Percentiles rank a stretch among this genome's conserved stretches.
Evolutionary conservation across 1,284 basidiomycete species (phyloP).

Genomic region (Pseudozyma hubeiensis): DNA sequence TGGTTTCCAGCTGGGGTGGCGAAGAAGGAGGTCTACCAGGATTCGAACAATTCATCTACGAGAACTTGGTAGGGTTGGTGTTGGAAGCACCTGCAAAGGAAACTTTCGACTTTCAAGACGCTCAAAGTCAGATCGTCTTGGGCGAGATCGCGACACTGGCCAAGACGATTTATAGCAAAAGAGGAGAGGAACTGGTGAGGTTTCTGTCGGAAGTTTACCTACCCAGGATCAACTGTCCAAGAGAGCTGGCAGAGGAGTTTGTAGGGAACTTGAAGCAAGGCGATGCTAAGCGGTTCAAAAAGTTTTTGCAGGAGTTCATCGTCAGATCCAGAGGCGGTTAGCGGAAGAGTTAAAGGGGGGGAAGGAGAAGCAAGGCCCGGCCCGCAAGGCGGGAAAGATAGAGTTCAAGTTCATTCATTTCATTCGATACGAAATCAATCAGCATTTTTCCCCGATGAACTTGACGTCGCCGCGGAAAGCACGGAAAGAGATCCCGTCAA

Average conservation of each 20-base stretch:
- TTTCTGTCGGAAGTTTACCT: slow-evolving; percentile 85
- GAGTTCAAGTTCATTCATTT: no score
- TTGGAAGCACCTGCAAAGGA: slow-evolving; percentile 84
- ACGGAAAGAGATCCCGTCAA: no score
- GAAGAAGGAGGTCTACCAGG: slow-evolving; percentile 75
- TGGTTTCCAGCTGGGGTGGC: slow-evolving; percentile 81
- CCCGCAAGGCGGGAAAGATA: no score
- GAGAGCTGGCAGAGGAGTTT: slow-evolving; percentile 81
- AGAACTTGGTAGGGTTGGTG: slow-evolving; percentile 82
- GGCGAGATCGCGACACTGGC: slow-evolving; percentile 73
- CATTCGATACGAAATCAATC: no score
- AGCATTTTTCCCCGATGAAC: no score
- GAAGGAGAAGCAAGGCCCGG: no score
- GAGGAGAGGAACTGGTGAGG: slow-evolving; percentile 85
- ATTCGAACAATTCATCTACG: slow-evolving; percentile 93
- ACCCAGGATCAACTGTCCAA: slow-evolving; percentile 87
- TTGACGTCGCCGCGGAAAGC: no score
- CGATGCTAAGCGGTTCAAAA: slow-evolving; percentile 81
- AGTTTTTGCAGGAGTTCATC: slow-evolving; percentile 58
- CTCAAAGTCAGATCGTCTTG: slow-evolving; percentile 72
- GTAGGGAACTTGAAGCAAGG: slow-evolving; percentile 50
- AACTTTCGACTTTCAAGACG: slow-evolving; percentile 87
- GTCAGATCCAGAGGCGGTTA: slow-evolving; percentile 40
- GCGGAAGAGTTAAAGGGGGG: slow-evolving; percentile 2
- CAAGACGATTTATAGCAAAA: slow-evolving; percentile 80